A percentile compares a stretch with the other conserved stretches of the same genome.
These are phyloP conservation scores for Heracleum sosnowskyi DNA, from an alignment of 129 eudicot genomes.

Conservation along the genomic window DNA sequence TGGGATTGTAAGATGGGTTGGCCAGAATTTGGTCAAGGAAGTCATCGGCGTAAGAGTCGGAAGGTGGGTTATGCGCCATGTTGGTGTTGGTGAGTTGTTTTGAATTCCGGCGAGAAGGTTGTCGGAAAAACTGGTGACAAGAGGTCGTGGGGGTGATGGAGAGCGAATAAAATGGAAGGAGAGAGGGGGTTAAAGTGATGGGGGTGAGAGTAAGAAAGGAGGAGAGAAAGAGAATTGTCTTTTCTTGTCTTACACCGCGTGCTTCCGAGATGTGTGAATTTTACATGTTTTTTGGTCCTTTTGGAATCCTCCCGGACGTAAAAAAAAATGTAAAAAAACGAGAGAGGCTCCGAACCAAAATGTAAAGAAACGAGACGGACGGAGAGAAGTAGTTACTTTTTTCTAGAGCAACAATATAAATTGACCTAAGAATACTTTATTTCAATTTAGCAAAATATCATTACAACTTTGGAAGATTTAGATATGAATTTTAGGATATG, in stretches of 20 bases:
- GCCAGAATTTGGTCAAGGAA: constrained; percentile 80
- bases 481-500: too few species aligned
- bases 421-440: too few species aligned
- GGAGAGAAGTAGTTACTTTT: too few species aligned
- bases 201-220: not conserved
- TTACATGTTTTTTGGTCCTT: too few species aligned
- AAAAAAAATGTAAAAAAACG: too few species aligned
- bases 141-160: not conserved
- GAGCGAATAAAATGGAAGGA: not conserved
- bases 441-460: too few species aligned
- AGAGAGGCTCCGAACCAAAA: too few species aligned
- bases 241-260: not conserved
- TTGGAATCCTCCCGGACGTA: too few species aligned
- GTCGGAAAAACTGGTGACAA: not conserved
- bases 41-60: constrained; percentile 58
- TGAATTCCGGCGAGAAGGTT: not conserved
- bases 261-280: too few species aligned
- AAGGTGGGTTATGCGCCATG: constrained; percentile 69
- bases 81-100: constrained; percentile 33
- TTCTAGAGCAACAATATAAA: too few species aligned
- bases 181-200: not conserved
- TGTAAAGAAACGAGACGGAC: too few species aligned
- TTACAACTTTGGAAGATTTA: too few species aligned
- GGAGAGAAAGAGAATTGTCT: not conserved
- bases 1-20: constrained; percentile 41